Evolutionary conservation across 2,329 filamentous ascomycete species (phyloP), one percentile per base, ranked within the genome.

Genomic region (Ophiocordyceps camponoti-leonardi): DNA sequence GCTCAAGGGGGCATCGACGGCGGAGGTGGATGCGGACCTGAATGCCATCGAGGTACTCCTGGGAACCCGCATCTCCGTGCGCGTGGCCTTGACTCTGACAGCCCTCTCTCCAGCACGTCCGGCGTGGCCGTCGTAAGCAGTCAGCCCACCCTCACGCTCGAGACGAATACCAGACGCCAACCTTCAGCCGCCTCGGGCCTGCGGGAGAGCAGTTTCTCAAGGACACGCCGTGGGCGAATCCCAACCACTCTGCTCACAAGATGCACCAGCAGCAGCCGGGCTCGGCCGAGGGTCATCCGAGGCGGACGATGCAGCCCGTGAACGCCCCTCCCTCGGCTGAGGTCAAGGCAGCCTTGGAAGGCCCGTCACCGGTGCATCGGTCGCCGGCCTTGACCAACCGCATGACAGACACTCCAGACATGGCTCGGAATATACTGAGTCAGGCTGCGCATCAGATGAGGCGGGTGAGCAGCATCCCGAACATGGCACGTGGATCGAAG

Each of bases 201-300:
- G 84, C 84, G 22, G 84, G 85, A 54, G 86, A 93, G 60, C 83
- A 90, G 51, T 94, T 92, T 53, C 73, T 94, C 46, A 85, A 93
- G 56, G 81, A 90, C 53, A 94, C 85, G 6, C 83, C 87, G 1
- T 95, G 88, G 88, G 86, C 87, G 33, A 94, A 94, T 58, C 86
- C 87, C 18, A 85, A 90, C 52, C 81, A 86, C 57, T 79, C 82
- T n/a, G 48, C 78, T 11, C 80, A 86, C 57, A 72, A 75, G 50
- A 59, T 66, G 45, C 60, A 65, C 40, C 62, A 66, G 39, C 62
- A 54, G 58, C 61, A 53, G 52, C 63, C 48, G 49, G 63, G 37
- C 33, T 49, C 46, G 23, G 44, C 46, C 3, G 54, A 52, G 14
- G 46, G 43, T 37, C 51, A 45, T 11, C 44, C 46, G 26, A 48